Base-by-base conservation (phyloP, 495 filamentous ascomycete genomes). In the Cercophora scortea region DNA sequence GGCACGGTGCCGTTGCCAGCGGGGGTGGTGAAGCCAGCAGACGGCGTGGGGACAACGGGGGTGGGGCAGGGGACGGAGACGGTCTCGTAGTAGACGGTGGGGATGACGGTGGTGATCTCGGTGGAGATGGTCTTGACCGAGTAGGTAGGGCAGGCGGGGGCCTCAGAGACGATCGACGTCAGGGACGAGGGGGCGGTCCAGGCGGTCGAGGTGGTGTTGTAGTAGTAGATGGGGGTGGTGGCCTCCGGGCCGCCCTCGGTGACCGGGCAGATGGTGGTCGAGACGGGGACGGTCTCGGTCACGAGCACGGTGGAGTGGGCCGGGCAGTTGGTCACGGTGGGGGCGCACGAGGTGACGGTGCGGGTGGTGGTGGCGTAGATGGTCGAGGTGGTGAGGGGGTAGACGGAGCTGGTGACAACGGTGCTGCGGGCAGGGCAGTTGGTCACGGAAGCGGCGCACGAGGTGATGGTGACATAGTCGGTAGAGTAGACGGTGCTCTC, bases 241-340 rank as follows among this genome's bases (percentile, higher is more conserved):
- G 25, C 25, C 25, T 25, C 25, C 25, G 25, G 25, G 25, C 25
- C 25, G 25, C 25, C 25, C 25, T 25, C 25, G 25, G 25, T 25
- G 25, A 25, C 25, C 2, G 25, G 25, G 25, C 25, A 25, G 25
- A 25, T 25, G 25, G 25, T 25, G 59, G 56, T 61, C 39, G 65
- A 59, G 70, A 61, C 65, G 46, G 49, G 59, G 8, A 60, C 51
- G 42, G 68, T 61, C 25, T 25, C 25, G 25, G 25, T 25, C 46
- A 69, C 61, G 44, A 63, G 49, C 18, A 33, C 40, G 52, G 66
- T 67, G 6, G 76, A 80, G 51, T 72, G 56, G 32, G 78, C 78
- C 38, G 78, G 76, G 62, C 80, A 85, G 53, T 75, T 74, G 68
- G 75, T 82, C 72, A 84, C 69, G 69, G 79, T 82, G 50, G 71